Conservation (phyloP, 352 stramenopile species). For the Phytophthora multivora region DNA sequence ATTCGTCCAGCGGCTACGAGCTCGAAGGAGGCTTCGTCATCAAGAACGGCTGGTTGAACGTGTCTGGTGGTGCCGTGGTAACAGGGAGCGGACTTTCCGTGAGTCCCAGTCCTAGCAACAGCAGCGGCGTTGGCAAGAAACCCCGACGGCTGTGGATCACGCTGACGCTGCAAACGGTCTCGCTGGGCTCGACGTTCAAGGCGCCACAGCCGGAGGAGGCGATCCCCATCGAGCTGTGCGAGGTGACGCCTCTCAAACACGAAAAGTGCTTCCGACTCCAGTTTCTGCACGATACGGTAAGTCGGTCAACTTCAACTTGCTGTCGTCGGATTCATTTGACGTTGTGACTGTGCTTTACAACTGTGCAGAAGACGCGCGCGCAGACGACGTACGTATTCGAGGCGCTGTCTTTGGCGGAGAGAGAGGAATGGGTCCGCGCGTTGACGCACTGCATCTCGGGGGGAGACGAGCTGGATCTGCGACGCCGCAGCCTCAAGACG, state of each 20-base stretch:
- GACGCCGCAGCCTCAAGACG: slow-evolving; percentile 71
- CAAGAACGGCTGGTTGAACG: slow-evolving; percentile 88
- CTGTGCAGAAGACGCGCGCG: slow-evolving; percentile 26
- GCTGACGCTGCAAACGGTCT: slow-evolving; percentile 76
- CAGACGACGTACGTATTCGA: slow-evolving; percentile 72
- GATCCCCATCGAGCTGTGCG: slow-evolving; percentile 65
- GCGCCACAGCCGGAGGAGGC: slow-evolving; percentile 65
- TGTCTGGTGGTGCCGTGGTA: slow-evolving; percentile 44
- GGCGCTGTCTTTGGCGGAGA: slow-evolving; percentile 60
- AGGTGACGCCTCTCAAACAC: slow-evolving; percentile 54
- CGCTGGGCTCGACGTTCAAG: slow-evolving; percentile 73
- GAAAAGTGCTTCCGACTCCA: slow-evolving; percentile 63
- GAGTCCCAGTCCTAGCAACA: slow-evolving; percentile 16
- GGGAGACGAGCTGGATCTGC: slow-evolving; percentile 56
- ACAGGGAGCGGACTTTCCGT: slow-evolving; percentile 2
- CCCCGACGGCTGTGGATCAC: slow-evolving; percentile 75
- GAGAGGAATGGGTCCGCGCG: slow-evolving; percentile 84
- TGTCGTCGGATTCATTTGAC: slow-evolving; percentile 8
- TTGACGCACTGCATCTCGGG: slow-evolving; percentile 79
- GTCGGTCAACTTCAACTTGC: slow-evolving; percentile 18
- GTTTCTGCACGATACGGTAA: slow-evolving; percentile 36
- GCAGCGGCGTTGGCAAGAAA: slow-evolving; percentile 34
- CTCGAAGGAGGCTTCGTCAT: slow-evolving; percentile 78
- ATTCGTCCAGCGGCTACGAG: slow-evolving; percentile 60
- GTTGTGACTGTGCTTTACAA: slow-evolving; percentile 1